Base-by-base conservation (phyloP, 1,284 basidiomycete genomes). In the Fomitopsis pinicola region DNA sequence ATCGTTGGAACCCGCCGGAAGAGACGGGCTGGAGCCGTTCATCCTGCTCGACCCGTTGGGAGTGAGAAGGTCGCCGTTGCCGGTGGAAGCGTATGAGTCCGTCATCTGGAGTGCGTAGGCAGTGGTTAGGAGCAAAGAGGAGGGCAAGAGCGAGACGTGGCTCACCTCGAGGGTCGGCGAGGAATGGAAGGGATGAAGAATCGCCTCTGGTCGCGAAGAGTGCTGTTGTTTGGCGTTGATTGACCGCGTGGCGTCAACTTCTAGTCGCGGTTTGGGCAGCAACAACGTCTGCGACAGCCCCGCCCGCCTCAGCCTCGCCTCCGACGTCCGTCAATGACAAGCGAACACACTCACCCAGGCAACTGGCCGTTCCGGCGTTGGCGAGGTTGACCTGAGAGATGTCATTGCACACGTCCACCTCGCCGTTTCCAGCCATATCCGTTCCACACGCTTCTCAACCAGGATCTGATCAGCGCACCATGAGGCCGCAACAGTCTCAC, bases 41-140 rank as follows among this genome's bases (percentile, higher is more conserved):
- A 79, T 76, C 64, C 69, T 71, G 69, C 56, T 65, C 48, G 77
- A 75, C 68, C 84, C 85, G 68, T 87, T 87, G 57, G 77, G 69
- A 19, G 76, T 72, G 59, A 81, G 78, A 62, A 63, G 75, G 73
- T 87, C 83, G 73, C 84, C 85, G 67, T 83, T 84, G 72, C 81
- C 83, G 68, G 84, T 83, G 65, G 86, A 88, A 69, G 78, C 68
- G 75, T 87, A 91, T 48, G 87, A 86, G 75, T 89, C 87, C 63
- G 89, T 74, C 89, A 91, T 91, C 82, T 86, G 68, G 66, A 63
- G 64, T 50, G 63, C 59, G 59, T 45, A 66, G 60, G 59, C 63
- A 60, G 63, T 64, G 61, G 52, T 63, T 66, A 57, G 50, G 63
- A 65, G 63, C 60, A 68, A 62, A 62, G 62, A 66, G 66, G 68